phyloP scores from a whole-genome alignment of 352 stramenopile species.

The Pythium sp. region DNA sequence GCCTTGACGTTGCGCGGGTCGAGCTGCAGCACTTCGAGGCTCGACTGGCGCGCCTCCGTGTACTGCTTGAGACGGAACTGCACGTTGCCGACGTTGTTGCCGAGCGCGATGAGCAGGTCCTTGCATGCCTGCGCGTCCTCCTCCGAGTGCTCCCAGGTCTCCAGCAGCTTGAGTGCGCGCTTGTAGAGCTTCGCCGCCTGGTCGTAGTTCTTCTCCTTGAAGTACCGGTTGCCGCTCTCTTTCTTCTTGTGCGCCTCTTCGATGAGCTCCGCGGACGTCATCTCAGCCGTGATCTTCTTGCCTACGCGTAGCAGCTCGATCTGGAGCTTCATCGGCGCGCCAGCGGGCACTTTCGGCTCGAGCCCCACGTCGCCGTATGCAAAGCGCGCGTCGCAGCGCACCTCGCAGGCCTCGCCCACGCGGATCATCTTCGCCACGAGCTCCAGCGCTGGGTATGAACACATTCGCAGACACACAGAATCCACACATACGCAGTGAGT shows the following conservation, averaged over 20 bases:
- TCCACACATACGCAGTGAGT: no score
- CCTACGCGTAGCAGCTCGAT: no score
- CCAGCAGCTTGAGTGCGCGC: slow-evolving; percentile 74
- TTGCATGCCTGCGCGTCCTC: slow-evolving; percentile 59
- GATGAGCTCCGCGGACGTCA: slow-evolving; percentile 58
- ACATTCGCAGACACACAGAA: no score
- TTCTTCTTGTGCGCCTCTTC: slow-evolving; percentile 81
- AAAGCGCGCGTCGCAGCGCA: no score
- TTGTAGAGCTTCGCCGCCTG: slow-evolving; percentile 85
- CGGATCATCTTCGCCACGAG: no score
- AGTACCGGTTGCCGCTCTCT: slow-evolving; percentile 79
- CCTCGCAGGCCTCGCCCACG: no score
- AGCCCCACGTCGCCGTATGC: no score
- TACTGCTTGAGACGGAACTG: slow-evolving; percentile 72
- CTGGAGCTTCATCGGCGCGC: no score
- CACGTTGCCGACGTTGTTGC: slow-evolving; percentile 84
- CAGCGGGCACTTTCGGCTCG: no score
- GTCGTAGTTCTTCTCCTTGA: slow-evolving; percentile 80
- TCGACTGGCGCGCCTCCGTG: slow-evolving; percentile 75
- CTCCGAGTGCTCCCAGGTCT: slow-evolving; percentile 65
- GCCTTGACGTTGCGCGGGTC: slow-evolving; percentile 75
- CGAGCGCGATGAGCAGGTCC: slow-evolving; percentile 67
- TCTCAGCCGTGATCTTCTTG: no score
- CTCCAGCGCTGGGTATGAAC: no score
- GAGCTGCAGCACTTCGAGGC: slow-evolving; percentile 74